Evolutionary conservation across 164 flowering plant genomes (phyloP).

Genomic region (Liquidambar formosana): DNA sequence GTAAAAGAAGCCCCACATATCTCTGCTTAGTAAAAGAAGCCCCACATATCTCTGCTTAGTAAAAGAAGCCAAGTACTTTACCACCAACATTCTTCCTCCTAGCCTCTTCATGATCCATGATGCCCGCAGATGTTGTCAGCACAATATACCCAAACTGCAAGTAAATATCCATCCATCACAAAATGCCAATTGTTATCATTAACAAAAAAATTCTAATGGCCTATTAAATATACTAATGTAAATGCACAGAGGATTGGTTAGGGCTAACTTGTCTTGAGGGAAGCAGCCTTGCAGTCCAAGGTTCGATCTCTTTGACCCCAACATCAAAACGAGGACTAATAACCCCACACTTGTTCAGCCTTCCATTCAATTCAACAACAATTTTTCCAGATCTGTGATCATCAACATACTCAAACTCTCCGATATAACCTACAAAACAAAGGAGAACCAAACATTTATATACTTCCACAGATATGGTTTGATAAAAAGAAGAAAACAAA

Average conservation of each 20-base stretch:
- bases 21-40: slow-evolving; percentile 2
- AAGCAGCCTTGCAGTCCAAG: slow-evolving; percentile 71
- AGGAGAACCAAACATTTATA: neutral
- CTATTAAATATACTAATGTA: no score
- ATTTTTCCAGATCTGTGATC: slow-evolving; percentile 69
- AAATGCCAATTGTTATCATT: no score
- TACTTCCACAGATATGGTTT: neutral
- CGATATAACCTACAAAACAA: slow-evolving; percentile 51
- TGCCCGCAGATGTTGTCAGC: slow-evolving; percentile 64
- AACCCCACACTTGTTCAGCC: slow-evolving; percentile 74
- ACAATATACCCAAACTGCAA: slow-evolving; percentile 63
- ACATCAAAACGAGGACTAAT: slow-evolving; percentile 75
- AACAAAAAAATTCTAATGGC: no score
- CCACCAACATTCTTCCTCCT: slow-evolving; percentile 69
- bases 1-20: slow-evolving; percentile 3
- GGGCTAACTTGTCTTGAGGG: slow-evolving; percentile 80
- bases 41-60: slow-evolving; percentile 22
- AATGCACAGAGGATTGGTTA: no score
- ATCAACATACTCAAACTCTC: slow-evolving; percentile 70
- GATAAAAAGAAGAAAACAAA: neutral
- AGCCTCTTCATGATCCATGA: slow-evolving; percentile 70
- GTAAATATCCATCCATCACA: neutral
- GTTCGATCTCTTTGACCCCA: slow-evolving; percentile 65
- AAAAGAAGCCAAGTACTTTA: slow-evolving; percentile 63
- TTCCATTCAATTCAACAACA: slow-evolving; percentile 69